A percentile compares a stretch with the other conserved stretches of the same genome.
Evolutionary conservation across 2,329 filamentous ascomycete genomes (phyloP).

Genomic region (Stenocarpella maydis): DNA sequence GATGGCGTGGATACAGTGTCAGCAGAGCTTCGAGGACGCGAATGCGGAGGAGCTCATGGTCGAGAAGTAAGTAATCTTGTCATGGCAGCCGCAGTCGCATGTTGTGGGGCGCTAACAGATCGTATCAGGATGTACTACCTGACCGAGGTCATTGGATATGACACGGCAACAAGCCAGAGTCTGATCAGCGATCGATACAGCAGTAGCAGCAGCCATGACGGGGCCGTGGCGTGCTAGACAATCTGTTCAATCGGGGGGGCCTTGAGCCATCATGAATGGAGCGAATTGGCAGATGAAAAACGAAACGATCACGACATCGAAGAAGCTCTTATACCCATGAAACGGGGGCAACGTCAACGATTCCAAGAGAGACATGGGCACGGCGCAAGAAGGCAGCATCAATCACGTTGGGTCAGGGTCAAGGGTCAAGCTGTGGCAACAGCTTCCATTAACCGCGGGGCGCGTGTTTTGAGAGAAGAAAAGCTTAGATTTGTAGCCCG

Average conservation of each 20-base stretch:
- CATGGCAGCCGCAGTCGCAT: too few species aligned
- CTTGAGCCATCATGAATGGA: conserved; percentile 25
- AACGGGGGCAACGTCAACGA: conserved; percentile 18
- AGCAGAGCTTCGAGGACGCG: conserved; percentile 77
- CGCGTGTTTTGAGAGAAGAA: neutral
- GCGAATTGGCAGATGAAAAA: conserved; percentile 9
- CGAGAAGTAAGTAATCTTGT: conserved; percentile 73
- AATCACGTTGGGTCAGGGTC: conserved; percentile 14
- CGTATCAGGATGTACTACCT: conserved; percentile 58
- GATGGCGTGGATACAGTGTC: conserved; percentile 74
- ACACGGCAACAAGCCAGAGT: conserved; percentile 57
- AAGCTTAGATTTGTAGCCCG: conserved; percentile 9
- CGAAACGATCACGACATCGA: conserved; percentile 16
- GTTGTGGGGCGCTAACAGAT: conserved; percentile 39
- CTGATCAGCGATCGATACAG: conserved; percentile 53
- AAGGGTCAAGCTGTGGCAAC: conserved; percentile 22
- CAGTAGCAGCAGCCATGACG: neutral
- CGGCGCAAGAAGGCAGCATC: conserved; percentile 29
- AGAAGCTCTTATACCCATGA: conserved; percentile 6
- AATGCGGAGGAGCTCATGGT: conserved; percentile 73
- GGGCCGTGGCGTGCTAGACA: neutral
- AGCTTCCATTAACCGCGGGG: conserved; percentile 18
- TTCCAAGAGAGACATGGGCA: conserved; percentile 29
- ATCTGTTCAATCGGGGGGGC: neutral
- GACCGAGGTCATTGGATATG: conserved; percentile 61